A percentile compares a stretch with the other conserved stretches of the same genome.
Conservation (phyloP, 768 basidiomycete genomes). For the Hydnomerulius pinastri region DNA sequence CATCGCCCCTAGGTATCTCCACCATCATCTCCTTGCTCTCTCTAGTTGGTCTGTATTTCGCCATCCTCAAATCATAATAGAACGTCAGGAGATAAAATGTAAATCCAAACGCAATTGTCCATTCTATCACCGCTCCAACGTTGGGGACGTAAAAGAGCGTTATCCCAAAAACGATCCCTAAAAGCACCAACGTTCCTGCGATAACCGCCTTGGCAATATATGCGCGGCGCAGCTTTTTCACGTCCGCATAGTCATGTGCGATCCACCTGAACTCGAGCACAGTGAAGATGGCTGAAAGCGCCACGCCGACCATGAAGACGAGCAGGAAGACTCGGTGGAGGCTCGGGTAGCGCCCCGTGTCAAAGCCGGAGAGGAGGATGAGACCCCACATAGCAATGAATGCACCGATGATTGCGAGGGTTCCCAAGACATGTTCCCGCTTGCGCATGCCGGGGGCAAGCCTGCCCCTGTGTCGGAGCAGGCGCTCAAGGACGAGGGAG, state of each 20-base stretch:
- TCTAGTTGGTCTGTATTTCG: conserved; percentile 30
- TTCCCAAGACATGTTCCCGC: conserved; percentile 54
- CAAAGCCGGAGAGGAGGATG: conserved; percentile 70
- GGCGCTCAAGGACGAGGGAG: conserved; percentile 60
- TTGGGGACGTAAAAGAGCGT: conserved; percentile 45
- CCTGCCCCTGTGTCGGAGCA: conserved; percentile 67
- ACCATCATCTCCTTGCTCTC: conserved; percentile 2
- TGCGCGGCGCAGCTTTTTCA: conserved; percentile 48
- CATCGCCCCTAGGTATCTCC: neutral
- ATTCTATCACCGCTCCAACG: conserved; percentile 71
- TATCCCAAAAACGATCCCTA: conserved; percentile 65
- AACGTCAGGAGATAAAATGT: conserved; percentile 75
- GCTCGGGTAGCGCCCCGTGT: conserved; percentile 54
- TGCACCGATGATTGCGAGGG: conserved; percentile 61
- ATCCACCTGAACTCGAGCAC: conserved; percentile 72
- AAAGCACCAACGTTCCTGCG: conserved; percentile 54
- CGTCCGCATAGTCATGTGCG: conserved; percentile 51
- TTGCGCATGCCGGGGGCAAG: conserved; percentile 60
- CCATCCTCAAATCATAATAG: conserved; percentile 66
- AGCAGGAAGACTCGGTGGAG: conserved; percentile 65
- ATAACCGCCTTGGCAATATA: conserved; percentile 67
- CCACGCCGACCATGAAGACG: conserved; percentile 73
- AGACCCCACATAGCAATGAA: conserved; percentile 66
- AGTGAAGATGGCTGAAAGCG: conserved; percentile 73
- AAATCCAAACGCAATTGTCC: conserved; percentile 72